These are phyloP conservation scores for Grosmannia penicillata DNA, from an alignment of 2,329 filamentous ascomycete genomes.

Conservation along the genomic window DNA sequence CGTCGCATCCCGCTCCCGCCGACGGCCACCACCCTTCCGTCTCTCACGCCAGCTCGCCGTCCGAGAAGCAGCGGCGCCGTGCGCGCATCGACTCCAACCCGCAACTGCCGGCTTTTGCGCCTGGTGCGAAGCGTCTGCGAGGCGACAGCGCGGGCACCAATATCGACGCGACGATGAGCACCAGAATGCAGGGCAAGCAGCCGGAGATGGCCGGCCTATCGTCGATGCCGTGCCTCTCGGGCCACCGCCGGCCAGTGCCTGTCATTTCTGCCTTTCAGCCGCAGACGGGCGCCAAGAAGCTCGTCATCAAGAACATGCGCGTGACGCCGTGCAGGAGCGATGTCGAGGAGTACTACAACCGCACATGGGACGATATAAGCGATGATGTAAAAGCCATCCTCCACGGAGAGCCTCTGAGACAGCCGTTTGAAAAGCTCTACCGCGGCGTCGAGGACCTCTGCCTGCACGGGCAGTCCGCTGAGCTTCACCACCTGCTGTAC, in stretches of 20 bases:
- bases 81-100: conserved; percentile 1
- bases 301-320: conserved; percentile 88
- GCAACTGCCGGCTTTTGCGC: neutral
- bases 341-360: conserved; percentile 63
- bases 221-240: neutral
- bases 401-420: conserved; percentile 40
- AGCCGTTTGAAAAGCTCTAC: conserved; percentile 80
- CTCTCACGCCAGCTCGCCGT: neutral
- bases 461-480: conserved; percentile 61
- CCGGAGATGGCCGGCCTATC: conserved; percentile 27
- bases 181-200: conserved; percentile 20
- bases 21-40: neutral
- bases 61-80: neutral
- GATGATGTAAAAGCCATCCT: conserved; percentile 63
- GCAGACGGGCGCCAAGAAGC: conserved; percentile 63
- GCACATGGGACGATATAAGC: conserved; percentile 60
- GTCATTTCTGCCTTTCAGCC: conserved; percentile 43
- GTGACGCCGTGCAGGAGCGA: conserved; percentile 39
- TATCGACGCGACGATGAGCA: conserved; percentile 12
- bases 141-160: neutral
- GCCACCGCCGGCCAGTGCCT: neutral
- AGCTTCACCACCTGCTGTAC: conserved; percentile 50
- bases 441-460: conserved; percentile 86
- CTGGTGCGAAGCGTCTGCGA: neutral
- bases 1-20: neutral